A percentile compares a stretch with the other conserved stretches of the same genome.
These are phyloP conservation scores for Penicillium crustosum DNA, from an alignment of 2,329 filamentous ascomycete genomes.

Conservation along the genomic window DNA sequence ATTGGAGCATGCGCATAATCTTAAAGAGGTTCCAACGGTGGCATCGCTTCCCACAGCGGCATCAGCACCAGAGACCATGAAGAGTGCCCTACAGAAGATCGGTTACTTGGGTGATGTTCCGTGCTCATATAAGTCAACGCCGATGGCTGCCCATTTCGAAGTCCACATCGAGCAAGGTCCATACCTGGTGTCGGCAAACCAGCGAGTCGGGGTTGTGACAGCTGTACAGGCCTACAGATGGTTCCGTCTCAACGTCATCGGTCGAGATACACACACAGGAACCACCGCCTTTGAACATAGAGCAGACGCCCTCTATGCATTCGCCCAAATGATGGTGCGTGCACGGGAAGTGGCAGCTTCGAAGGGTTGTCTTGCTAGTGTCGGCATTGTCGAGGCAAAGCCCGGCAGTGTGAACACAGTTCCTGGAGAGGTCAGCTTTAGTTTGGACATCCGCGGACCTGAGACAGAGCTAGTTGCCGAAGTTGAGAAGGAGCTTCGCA, in stretches of 20 bases:
- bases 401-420: constrained; percentile 74
- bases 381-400: constrained; percentile 65
- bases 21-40: constrained; percentile 59
- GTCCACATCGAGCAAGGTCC: constrained; percentile 83
- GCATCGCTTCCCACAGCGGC: constrained; percentile 47
- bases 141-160: constrained; percentile 74
- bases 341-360: constrained; percentile 63
- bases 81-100: constrained; percentile 68
- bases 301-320: constrained; percentile 67
- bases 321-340: constrained; percentile 66
- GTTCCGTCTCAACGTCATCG: constrained; percentile 66
- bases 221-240: constrained; percentile 75
- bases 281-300: constrained; percentile 68
- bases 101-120: constrained; percentile 62
- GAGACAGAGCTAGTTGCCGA: constrained; percentile 56
- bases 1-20: constrained; percentile 60
- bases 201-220: constrained; percentile 68
- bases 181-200: constrained; percentile 63
- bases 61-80: constrained; percentile 62
- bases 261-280: constrained; percentile 71
- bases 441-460: constrained; percentile 64
- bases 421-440: constrained; percentile 66
- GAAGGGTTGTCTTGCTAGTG: constrained; percentile 63
- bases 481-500: constrained; percentile 58
- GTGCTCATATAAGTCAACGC: constrained; percentile 58